These are phyloP conservation scores for Mrakiaceae sp. DNA, from an alignment of 1,284 basidiomycete genomes.

Conservation along the genomic window DNA sequence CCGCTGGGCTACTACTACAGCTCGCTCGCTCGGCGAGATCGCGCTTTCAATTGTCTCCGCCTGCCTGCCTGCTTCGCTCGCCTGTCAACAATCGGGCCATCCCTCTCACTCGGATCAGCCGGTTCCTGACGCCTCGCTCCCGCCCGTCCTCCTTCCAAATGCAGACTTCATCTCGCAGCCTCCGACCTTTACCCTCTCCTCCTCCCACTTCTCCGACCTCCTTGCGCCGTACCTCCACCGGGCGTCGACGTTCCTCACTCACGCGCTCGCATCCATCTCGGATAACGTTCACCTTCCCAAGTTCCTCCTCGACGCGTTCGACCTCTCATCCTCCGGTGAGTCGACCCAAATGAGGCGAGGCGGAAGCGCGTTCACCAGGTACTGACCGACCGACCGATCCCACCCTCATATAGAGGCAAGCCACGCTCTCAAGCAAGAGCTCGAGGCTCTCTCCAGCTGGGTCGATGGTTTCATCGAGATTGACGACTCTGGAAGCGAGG, in stretches of 20 bases:
- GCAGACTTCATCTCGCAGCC: slow-evolving; percentile 28
- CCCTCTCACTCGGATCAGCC: no score
- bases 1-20: no score
- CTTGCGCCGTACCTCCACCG: slow-evolving; percentile 29
- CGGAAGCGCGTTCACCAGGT: not conserved
- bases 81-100: no score
- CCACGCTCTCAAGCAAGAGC: slow-evolving; percentile 11
- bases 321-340: slow-evolving; percentile 18
- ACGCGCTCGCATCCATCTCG: slow-evolving; percentile 25
- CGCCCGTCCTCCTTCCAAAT: not conserved
- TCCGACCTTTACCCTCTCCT: slow-evolving; percentile 29
- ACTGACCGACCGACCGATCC: not conserved
- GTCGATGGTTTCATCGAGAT: not conserved
- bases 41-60: no score
- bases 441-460: slow-evolving; percentile 10
- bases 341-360: not conserved
- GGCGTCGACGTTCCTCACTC: slow-evolving; percentile 25
- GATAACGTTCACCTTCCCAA: slow-evolving; percentile 25
- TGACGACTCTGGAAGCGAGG: not conserved
- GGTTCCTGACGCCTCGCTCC: not conserved
- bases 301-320: slow-evolving; percentile 29
- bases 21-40: no score
- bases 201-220: slow-evolving; percentile 19
- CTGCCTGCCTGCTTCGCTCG: no score
- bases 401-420: slow-evolving; percentile 3